These are phyloP conservation scores for Spathaspora sp. DNA, from an alignment of 1,139 yeast genomes.

Conservation along the genomic window DNA sequence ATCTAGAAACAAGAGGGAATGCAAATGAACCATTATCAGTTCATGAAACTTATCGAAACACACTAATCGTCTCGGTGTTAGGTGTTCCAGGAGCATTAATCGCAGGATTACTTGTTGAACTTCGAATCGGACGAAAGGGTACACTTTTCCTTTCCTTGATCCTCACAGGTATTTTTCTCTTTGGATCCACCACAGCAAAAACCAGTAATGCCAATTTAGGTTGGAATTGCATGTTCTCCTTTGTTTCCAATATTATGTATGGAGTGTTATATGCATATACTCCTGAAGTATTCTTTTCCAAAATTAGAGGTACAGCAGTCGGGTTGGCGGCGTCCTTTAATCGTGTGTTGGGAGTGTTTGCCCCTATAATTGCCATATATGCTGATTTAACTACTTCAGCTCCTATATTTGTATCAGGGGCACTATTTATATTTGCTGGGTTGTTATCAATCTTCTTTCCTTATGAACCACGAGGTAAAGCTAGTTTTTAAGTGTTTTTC, in stretches of 20 bases:
- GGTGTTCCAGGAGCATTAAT: constrained; percentile 44
- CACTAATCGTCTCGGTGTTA: constrained; percentile 40
- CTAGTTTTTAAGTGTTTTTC: constrained; percentile 11
- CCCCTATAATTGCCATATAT: constrained; percentile 45
- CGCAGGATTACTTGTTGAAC: constrained; percentile 40
- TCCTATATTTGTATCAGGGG: constrained; percentile 45
- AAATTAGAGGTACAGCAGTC: constrained; percentile 43
- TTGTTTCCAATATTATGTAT: constrained; percentile 43
- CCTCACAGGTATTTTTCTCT: constrained; percentile 40
- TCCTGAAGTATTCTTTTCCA: constrained; percentile 43
- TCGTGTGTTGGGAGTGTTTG: constrained; percentile 42
- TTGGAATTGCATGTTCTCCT: constrained; percentile 46
- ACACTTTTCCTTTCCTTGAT: constrained; percentile 32
- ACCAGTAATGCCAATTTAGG: constrained; percentile 38
- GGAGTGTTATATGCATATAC: constrained; percentile 48
- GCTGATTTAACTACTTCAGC: constrained; percentile 44
- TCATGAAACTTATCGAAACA: constrained; percentile 36
- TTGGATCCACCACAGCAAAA: constrained; percentile 43
- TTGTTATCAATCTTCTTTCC: constrained; percentile 37
- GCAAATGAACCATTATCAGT: constrained; percentile 35
- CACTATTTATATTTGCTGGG: constrained; percentile 38
- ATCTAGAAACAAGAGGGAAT: constrained; percentile 33
- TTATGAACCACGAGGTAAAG: constrained; percentile 37
- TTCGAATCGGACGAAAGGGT: constrained; percentile 42
- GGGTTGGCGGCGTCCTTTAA: constrained; percentile 45